phyloP scores from a whole-genome alignment of 1,284 basidiomycete species.

The Lignosus rhinocerotis region DNA sequence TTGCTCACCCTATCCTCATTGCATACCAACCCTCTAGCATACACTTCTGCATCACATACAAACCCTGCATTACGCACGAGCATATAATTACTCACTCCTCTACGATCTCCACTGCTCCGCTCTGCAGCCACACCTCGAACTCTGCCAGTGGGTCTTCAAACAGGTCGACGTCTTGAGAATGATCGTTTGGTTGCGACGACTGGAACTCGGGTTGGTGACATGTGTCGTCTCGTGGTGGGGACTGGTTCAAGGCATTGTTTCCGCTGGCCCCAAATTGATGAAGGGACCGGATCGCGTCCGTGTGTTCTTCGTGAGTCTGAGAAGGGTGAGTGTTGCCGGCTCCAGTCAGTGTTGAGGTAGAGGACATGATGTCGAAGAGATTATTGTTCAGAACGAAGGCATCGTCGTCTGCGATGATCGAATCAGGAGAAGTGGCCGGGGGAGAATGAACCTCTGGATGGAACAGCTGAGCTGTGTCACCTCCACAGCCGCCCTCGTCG shows the following conservation, averaged over 20 bases:
- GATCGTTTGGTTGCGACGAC: neutral
- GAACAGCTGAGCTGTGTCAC: neutral
- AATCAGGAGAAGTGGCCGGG: slow-evolving; percentile 6
- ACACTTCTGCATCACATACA: slow-evolving; percentile 16
- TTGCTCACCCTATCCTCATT: neutral
- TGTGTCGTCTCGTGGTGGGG: neutral
- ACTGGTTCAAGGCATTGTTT: too few species aligned
- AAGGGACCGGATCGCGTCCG: neutral
- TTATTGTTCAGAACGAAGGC: slow-evolving; percentile 37
- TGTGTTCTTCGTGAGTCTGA: neutral
- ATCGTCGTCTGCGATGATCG: slow-evolving; percentile 25
- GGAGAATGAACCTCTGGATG: neutral
- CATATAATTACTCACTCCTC: slow-evolving; percentile 22
- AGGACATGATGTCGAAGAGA: slow-evolving; percentile 33
- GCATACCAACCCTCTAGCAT: slow-evolving; percentile 6
- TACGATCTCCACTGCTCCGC: slow-evolving; percentile 42
- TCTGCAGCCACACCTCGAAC: slow-evolving; percentile 49
- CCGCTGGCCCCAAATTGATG: neutral
- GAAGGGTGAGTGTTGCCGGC: neutral
- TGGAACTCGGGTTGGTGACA: neutral
- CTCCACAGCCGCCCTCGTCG: slow-evolving; percentile 4
- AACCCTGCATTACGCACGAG: slow-evolving; percentile 3
- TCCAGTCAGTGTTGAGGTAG: slow-evolving; percentile 19
- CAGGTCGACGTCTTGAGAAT: neutral
- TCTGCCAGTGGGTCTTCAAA: slow-evolving; percentile 43